A percentile compares a stretch with the other conserved stretches of the same genome.
phyloP scores from a whole-genome alignment of 352 stramenopile genomes.

The Thalassiosira sp. region DNA sequence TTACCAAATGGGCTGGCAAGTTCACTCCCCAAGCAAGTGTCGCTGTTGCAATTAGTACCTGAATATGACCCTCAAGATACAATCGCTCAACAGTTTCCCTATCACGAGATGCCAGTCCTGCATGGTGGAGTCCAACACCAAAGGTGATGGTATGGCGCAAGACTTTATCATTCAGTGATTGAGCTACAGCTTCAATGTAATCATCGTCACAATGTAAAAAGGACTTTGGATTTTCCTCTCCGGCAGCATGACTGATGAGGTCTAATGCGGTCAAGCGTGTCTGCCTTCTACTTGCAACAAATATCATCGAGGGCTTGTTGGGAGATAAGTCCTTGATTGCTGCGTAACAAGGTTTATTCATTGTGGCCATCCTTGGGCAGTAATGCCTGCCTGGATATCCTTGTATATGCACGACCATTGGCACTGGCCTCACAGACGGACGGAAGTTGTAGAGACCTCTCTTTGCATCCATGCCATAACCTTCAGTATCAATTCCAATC shows the following conservation, averaged over 20 bases:
- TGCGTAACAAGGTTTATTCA: conserved; percentile 99
- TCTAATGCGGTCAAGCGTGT: conserved; percentile 97
- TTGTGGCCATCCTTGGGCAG: conserved; percentile 96
- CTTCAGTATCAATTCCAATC: conserved; percentile 89
- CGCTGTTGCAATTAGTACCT: conserved; percentile 85
- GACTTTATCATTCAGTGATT: conserved; percentile 85
- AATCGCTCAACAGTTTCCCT: conserved; percentile 94
- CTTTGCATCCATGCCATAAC: conserved; percentile 37
- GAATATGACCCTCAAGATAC: conserved; percentile 95
- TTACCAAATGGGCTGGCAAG: conserved; percentile 92
- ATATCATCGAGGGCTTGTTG: conserved; percentile 94
- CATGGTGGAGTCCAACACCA: conserved; percentile 97
- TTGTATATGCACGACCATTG: conserved; percentile 96
- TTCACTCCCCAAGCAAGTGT: conserved; percentile 97
- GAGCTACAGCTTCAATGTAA: conserved; percentile 82
- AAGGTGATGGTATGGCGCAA: conserved; percentile 96
- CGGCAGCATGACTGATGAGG: conserved; percentile 92
- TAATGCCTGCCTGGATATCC: conserved; percentile 95
- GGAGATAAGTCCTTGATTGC: conserved; percentile 94
- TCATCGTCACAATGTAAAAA: conserved; percentile 91
- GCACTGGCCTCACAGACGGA: conserved; percentile 93
- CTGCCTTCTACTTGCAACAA: conserved; percentile 97
- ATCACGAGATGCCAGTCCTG: conserved; percentile 86
- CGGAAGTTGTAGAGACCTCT: conserved; percentile 93
- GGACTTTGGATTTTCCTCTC: conserved; percentile 88